Evolutionary conservation across 192 early-diverging fungal genomes (phyloP).

Genomic region (Diversispora eburnea): DNA sequence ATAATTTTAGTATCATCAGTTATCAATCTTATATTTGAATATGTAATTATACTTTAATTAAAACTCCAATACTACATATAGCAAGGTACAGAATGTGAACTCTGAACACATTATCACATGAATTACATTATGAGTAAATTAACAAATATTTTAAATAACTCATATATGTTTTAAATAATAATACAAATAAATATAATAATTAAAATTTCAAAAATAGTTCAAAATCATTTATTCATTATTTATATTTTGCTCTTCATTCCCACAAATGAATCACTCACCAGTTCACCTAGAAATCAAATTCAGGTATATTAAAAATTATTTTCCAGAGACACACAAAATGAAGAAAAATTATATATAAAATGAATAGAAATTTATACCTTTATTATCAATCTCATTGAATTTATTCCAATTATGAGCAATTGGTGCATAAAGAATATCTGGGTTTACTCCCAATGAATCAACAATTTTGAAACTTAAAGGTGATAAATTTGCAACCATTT

Average conservation of each 20-base stretch:
- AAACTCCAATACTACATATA: too few species aligned
- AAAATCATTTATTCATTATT: background rate
- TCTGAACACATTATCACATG: too few species aligned
- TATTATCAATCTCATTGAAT: conserved; percentile 64
- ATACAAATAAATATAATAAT: too few species aligned
- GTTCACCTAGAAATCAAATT: background rate
- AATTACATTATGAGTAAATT: too few species aligned
- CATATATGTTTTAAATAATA: too few species aligned
- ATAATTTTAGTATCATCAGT: too few species aligned
- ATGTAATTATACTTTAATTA: too few species aligned
- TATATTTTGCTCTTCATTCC: background rate
- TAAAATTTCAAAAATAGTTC: too few species aligned
- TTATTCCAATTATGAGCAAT: conserved; percentile 66
- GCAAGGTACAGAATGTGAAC: too few species aligned
- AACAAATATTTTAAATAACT: too few species aligned
- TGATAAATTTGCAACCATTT: conserved; percentile 50
- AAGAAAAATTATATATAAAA: background rate
- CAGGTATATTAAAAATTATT: background rate
- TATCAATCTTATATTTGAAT: too few species aligned
- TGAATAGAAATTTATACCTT: conserved; percentile 42
- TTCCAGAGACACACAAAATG: background rate
- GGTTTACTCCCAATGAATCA: conserved; percentile 56
- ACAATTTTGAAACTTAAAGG: conserved; percentile 50
- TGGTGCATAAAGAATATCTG: conserved; percentile 62
- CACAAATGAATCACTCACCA: background rate